Conservation (phyloP, 108 stramenopile genomes). For the Cyclotella baltica region DNA sequence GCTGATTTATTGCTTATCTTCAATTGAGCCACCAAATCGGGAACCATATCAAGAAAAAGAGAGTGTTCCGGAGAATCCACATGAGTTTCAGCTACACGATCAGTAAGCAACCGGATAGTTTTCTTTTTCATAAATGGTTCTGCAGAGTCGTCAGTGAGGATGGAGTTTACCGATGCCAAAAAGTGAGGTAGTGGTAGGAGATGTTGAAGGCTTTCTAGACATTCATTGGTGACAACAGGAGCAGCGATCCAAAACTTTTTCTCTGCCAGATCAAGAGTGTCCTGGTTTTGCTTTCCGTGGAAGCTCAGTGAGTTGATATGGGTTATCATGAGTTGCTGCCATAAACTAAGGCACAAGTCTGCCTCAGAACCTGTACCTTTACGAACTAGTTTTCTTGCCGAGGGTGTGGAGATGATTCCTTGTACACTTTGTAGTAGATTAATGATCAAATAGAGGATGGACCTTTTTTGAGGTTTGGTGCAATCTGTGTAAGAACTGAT, state of each 20-base stretch:
- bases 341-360: conserved; percentile 64
- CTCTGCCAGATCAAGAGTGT: conserved; percentile 25
- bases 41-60: conserved; percentile 80
- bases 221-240: conserved; percentile 53
- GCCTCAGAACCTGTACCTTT: conserved; percentile 50
- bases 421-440: conserved; percentile 46
- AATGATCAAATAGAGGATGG: conserved; percentile 39
- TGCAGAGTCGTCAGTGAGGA: conserved; percentile 61
- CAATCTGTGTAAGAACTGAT: conserved; percentile 25
- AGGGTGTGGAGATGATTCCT: conserved; percentile 40
- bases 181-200: conserved; percentile 78
- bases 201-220: conserved; percentile 63
- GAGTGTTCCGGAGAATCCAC: conserved; percentile 65
- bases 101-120: conserved; percentile 70
- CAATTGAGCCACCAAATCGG: conserved; percentile 59
- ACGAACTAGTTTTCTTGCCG: conserved; percentile 53
- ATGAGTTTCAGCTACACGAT: conserved; percentile 60
- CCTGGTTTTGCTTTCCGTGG: conserved; percentile 29
- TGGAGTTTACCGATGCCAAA: conserved; percentile 75
- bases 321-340: conserved; percentile 76
- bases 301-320: conserved; percentile 55
- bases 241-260: conserved; percentile 62
- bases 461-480: conserved; percentile 42
- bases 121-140: conserved; percentile 66
- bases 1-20: not conserved